Evolutionary conservation across 2,329 filamentous ascomycete species (phyloP), one percentile per base, ranked within the genome.

Genomic region (Acrocalymma vagum): DNA sequence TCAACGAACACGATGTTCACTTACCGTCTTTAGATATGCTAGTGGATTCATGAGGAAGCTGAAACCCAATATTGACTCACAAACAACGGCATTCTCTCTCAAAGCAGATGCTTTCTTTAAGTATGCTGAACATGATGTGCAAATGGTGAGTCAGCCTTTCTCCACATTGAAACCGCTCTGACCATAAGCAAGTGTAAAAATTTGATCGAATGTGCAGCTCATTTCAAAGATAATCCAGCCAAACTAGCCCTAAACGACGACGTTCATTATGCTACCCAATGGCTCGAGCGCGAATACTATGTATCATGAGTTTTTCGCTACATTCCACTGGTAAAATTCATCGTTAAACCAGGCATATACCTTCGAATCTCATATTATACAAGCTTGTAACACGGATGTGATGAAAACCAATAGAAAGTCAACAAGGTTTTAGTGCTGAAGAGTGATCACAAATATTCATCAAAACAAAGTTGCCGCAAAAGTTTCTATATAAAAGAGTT

Each of bases 261-360:
- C 29, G 40, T 50, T 8, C 36, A 55, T 11, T 53, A 57, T 28
- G 44, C 49, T 6, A 29, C 42, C 3, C 40, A 50, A 11, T 59
- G 51, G 15, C 29, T 65, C 13, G 31, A 52, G 28, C 52, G 58
- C 15, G 51, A 62, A 29, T 60, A 65, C 33, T 59, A 59, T 26
- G 48, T 53, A 15, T 38, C 18, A 15, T 58, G 36, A 45, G 8
- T 6, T 4, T 16, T 10, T 20, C 6, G 16, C 9, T 10, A 8
- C 11, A 20, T 16, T 21, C 30, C 7, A 9, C 6, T 41, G 24
- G 34, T n/a, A n/a, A n/a, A n/a, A n/a, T n/a, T n/a, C n/a, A n/a
- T n/a, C n/a, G n/a, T n/a, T n/a, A n/a, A n/a, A n/a, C n/a, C n/a
- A n/a, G n/a, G n/a, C n/a, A n/a, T n/a, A n/a, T n/a, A n/a, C n/a